Evolutionary conservation across 1,139 yeast species (phyloP).

Genomic region (Hanseniaspora sp.): DNA sequence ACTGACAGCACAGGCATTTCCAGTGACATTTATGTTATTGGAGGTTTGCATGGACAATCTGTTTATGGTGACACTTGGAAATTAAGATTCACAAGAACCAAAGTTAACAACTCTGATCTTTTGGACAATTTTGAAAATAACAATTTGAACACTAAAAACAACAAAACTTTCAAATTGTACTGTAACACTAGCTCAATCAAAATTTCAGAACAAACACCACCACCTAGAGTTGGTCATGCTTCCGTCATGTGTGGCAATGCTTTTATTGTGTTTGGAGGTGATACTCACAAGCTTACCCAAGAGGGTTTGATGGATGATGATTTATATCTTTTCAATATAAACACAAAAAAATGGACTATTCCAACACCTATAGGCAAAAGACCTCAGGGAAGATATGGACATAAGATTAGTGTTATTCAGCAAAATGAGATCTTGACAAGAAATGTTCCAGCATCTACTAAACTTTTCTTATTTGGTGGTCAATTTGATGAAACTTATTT

Average conservation of each 20-base stretch:
- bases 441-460: slow-evolving; percentile 37
- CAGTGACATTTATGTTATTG: slow-evolving; percentile 70
- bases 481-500: slow-evolving; percentile 82
- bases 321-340: slow-evolving; percentile 78
- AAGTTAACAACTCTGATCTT: slow-evolving; percentile 27
- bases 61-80: slow-evolving; percentile 95
- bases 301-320: slow-evolving; percentile 76
- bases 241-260: slow-evolving; percentile 90
- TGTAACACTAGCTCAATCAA: slow-evolving; percentile 54
- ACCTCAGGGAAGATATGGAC: slow-evolving; percentile 92
- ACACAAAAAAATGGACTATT: slow-evolving; percentile 81
- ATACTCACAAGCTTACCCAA: slow-evolving; percentile 74
- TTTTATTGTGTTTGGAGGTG: slow-evolving; percentile 91
- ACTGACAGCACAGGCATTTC: slow-evolving; percentile 41
- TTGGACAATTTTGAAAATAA: slow-evolving; percentile 24
- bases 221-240: slow-evolving; percentile 95
- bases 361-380: slow-evolving; percentile 72
- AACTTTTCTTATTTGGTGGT: slow-evolving; percentile 85
- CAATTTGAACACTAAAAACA: not conserved
- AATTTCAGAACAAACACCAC: slow-evolving; percentile 62
- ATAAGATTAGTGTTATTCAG: slow-evolving; percentile 49
- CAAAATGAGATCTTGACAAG: slow-evolving; percentile 20
- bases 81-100: slow-evolving; percentile 38
- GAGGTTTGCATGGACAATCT: slow-evolving; percentile 84
- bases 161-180: slow-evolving; percentile 25